Percentiles rank a stretch among this genome's conserved stretches.
Conservation (phyloP, 2,329 filamentous ascomycete genomes). For the Endoconidiophora polonica region DNA sequence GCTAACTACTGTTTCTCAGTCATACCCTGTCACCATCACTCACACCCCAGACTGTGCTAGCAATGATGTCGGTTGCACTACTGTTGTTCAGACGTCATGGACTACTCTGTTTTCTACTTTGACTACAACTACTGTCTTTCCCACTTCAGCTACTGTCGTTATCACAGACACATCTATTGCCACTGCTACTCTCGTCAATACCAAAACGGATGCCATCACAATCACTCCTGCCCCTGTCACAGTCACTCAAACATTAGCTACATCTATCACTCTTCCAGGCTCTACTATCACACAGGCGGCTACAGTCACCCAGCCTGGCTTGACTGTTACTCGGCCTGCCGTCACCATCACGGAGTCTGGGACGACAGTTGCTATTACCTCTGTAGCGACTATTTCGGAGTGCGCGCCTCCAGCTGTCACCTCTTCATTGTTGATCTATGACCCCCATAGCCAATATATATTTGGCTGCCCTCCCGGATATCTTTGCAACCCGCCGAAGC, state of each 20-base stretch:
- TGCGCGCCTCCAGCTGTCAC: slow-evolving; percentile 23
- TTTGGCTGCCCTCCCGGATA: slow-evolving; percentile 38
- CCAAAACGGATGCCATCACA: slow-evolving; percentile 18
- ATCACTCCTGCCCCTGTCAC: slow-evolving; percentile 15
- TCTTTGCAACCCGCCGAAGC: slow-evolving; percentile 36
- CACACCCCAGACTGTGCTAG: slow-evolving; percentile 5
- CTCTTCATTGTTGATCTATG: slow-evolving; percentile 17
- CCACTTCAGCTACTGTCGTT: slow-evolving; percentile 11
- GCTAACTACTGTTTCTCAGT: slow-evolving; percentile 12
- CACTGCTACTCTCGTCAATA: background rate
- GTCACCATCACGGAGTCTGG: slow-evolving; percentile 18
- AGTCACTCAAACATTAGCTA: slow-evolving; percentile 7
- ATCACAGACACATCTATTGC: slow-evolving; percentile 11
- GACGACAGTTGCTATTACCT: slow-evolving; percentile 17
- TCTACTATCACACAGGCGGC: slow-evolving; percentile 15
- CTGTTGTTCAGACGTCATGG: slow-evolving; percentile 3
- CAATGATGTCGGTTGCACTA: slow-evolving; percentile 5
- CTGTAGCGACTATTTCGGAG: slow-evolving; percentile 17
- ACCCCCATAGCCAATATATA: slow-evolving; percentile 26
- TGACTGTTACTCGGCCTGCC: slow-evolving; percentile 19
- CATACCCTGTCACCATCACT: slow-evolving; percentile 16
- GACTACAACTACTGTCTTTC: slow-evolving; percentile 11
- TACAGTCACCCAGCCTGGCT: slow-evolving; percentile 19
- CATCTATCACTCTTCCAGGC: background rate
- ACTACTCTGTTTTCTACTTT: slow-evolving; percentile 16